phyloP scores from a whole-genome alignment of 2,329 filamentous ascomycete genomes.

The Fusarium ambrosium region DNA sequence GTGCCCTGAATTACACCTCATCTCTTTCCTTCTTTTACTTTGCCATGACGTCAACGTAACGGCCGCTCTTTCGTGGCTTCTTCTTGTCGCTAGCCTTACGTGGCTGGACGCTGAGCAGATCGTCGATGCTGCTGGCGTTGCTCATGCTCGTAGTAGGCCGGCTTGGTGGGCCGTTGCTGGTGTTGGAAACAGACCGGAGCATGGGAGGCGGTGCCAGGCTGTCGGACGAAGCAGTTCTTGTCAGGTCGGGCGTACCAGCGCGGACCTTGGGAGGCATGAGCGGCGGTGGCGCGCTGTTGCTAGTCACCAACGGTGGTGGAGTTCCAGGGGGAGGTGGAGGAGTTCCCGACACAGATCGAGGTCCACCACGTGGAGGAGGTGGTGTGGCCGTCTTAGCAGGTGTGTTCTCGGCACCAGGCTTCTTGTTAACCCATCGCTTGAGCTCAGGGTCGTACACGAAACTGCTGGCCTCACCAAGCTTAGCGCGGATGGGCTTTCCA shows the following conservation, averaged over 20 bases:
- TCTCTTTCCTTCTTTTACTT: slow-evolving; percentile 58
- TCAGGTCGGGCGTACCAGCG: slow-evolving; percentile 49
- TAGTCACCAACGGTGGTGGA: slow-evolving; percentile 48
- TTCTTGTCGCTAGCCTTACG: slow-evolving; percentile 72
- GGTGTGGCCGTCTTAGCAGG: slow-evolving; percentile 76
- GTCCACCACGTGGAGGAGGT: slow-evolving; percentile 78
- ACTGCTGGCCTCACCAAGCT: slow-evolving; percentile 91
- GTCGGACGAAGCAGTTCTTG: slow-evolving; percentile 53
- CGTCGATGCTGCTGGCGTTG: slow-evolving; percentile 94
- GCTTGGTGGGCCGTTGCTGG: slow-evolving; percentile 70
- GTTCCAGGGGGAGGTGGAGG: slow-evolving; percentile 60
- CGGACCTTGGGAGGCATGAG: slow-evolving; percentile 48
- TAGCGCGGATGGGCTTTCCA: slow-evolving; percentile 85
- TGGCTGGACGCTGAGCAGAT: slow-evolving; percentile 82
- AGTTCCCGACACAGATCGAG: slow-evolving; percentile 64
- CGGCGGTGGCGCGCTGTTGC: slow-evolving; percentile 51
- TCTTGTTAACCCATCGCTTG: slow-evolving; percentile 99
- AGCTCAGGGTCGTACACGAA: slow-evolving; percentile 97
- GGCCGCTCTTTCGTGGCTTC: slow-evolving; percentile 83
- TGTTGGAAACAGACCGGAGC: slow-evolving; percentile 63
- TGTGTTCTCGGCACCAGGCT: slow-evolving; percentile 75
- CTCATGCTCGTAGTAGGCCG: slow-evolving; percentile 86
- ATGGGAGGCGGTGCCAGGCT: slow-evolving; percentile 55
- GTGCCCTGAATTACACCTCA: slow-evolving; percentile 14
- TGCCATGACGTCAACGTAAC: slow-evolving; percentile 98